Evolutionary conservation across 106 monocot genomes (phyloP).

Genomic region (Iris macrosiphon): DNA sequence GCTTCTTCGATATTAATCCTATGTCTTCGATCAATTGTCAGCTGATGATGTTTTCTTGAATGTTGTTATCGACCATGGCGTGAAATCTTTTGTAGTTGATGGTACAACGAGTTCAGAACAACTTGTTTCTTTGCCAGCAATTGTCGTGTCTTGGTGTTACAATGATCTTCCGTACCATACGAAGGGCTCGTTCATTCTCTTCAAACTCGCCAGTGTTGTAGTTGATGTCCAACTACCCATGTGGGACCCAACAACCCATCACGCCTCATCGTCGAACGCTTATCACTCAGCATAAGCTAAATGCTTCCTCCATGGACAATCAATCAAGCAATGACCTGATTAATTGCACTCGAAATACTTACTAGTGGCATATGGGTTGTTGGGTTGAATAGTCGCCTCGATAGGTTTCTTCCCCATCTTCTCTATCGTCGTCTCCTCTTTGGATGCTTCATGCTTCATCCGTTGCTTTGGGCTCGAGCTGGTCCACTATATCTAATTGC

Average conservation of each 20-base stretch:
- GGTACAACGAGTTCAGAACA: too few species aligned
- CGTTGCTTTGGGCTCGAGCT: background rate
- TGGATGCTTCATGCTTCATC: background rate
- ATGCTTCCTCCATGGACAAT: background rate
- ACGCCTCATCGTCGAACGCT: too few species aligned
- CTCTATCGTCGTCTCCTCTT: background rate
- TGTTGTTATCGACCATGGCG: background rate
- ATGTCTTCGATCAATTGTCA: too few species aligned
- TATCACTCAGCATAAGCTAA: background rate
- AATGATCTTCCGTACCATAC: background rate
- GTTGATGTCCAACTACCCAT: background rate
- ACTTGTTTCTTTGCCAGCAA: background rate
- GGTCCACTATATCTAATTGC: background rate
- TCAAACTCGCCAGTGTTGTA: background rate
- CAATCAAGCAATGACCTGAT: background rate
- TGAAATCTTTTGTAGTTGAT: background rate
- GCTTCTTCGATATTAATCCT: background rate
- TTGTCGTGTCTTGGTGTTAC: background rate
- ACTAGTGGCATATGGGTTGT: background rate
- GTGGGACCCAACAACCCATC: too few species aligned
- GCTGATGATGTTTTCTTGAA: too few species aligned
- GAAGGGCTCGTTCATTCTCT: background rate
- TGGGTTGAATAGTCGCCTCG: background rate
- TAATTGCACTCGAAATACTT: background rate
- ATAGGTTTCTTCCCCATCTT: background rate